Base-by-base conservation (phyloP, 2,329 filamentous ascomycete species). In the Tolypocladium endophyticum region DNA sequence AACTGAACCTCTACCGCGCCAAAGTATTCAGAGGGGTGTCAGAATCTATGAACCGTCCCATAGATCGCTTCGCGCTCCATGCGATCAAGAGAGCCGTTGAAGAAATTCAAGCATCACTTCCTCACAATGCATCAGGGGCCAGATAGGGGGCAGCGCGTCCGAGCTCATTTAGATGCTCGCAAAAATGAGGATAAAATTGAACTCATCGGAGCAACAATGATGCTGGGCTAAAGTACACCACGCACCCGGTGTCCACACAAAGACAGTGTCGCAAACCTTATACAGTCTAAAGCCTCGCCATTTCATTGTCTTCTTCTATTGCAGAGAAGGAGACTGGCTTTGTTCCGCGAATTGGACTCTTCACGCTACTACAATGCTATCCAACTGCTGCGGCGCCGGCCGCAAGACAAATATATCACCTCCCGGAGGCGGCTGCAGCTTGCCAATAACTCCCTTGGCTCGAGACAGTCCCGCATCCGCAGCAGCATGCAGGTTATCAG, bases 1-100 rank as follows among this genome's bases (percentile, higher is more conserved):
- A 73, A 59, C 53, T 73, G 4, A 62, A 64, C 25, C 59, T 59
- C 2, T 56, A 68, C 4, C 45, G 38, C 25, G 47, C 64, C 18
- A 59, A 58, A 38, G 59, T 33, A 35, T 62, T 60, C 59, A 61
- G 61, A 59, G 47, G 61, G 9, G 56, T 36, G 35, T 1, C 2
- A 2, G 35, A 36, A 3, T 14, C 11, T 14, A 12, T 2, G 11
- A 14, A 14, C 3, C 35, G 11, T 2, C 3, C 7, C 11, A 11
- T 36, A 12, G 33, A 4, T 35, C 33, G 33, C 33, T 36, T 36
- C 7, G 52, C 5, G 4, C 18, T 39, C 28, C 33, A 30, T 5
- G 16, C 23, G 12, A 12, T 11, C n/a, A 30, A n/a, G 36, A 5
- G 4, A 25, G 36, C 16, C 20, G 2, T 35, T n/a, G 50, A 30